Evolutionary conservation across 176 grass and related monocot species (phyloP).

Genomic region (Sorghum bicolor): Sorghum_bicolor_NCBIv3 NC_012871.2:11737001-11737500

Average conservation of each 20-base stretch:
- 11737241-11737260: neutral
- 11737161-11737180: neutral
- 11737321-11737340: neutral
- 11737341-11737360: conserved; percentile 36
- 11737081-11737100: conserved; percentile 1
- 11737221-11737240: neutral
- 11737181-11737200: neutral
- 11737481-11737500: conserved; percentile 85
- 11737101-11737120: neutral
- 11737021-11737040: neutral
- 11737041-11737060: neutral
- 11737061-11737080: conserved; percentile 33
- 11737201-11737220: neutral
- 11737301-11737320: conserved; percentile 15
- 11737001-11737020: neutral
- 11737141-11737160: neutral
- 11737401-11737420: conserved; percentile 77
- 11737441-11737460: conserved; percentile 86
- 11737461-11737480: conserved; percentile 72
- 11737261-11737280: neutral
- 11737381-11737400: conserved; percentile 61
- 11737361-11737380: conserved; percentile 59
- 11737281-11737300: conserved; percentile 38
- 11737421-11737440: conserved; percentile 79
- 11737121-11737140: neutral